Evolutionary conservation across 495 filamentous ascomycete genomes (phyloP), one percentile per base, ranked within the genome.

Genomic region (Tuber indicum): DNA sequence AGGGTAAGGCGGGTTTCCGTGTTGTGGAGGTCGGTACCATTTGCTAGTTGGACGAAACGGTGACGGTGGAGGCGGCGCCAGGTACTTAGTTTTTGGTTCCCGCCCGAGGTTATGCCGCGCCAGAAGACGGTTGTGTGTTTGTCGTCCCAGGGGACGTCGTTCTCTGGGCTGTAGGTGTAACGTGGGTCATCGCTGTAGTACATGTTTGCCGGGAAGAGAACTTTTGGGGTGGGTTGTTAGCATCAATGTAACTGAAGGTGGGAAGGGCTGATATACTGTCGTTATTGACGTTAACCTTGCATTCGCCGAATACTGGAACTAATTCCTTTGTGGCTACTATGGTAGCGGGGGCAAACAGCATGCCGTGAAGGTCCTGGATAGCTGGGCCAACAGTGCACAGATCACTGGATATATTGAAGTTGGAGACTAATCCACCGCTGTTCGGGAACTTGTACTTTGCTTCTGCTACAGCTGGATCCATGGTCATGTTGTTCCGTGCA

Each of bases 201-300:
- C 90, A 92, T 92, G 73, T 92, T 89, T 0, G 91, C 89, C 1
- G 92, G 92, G 74, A 96, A 89, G 39, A 94, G 87, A 77, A 95
- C 41, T 74, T 44, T 26, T 43, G 9, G 21, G 10, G 23, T 23
- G 21, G 58, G 26, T 66, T 66, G 58, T 66, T 26, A 49, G 23
- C 49, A 58, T 39, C 9, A 16, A 17, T 74, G 23, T 16, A 49
- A 23, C 43, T 36, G 32, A 17, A 16, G 4, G 23, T 36, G 46
- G 46, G 32, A 21, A 36, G 36, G 46, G n/a, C 1, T n/a, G 12
- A 36, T 49, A 17, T 71, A 74, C 72, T 92, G 75, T 95, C 92
- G 83, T 93, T 94, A 85, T 94, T 94, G 73, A 91, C 88, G 58
- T 88, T 87, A 71, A 94, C 86, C 83, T 96, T 95, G 81, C 88